Evolutionary conservation across 2,329 filamentous ascomycete genomes (phyloP).

Genomic region (Kalaharituber pfeilii): DNA sequence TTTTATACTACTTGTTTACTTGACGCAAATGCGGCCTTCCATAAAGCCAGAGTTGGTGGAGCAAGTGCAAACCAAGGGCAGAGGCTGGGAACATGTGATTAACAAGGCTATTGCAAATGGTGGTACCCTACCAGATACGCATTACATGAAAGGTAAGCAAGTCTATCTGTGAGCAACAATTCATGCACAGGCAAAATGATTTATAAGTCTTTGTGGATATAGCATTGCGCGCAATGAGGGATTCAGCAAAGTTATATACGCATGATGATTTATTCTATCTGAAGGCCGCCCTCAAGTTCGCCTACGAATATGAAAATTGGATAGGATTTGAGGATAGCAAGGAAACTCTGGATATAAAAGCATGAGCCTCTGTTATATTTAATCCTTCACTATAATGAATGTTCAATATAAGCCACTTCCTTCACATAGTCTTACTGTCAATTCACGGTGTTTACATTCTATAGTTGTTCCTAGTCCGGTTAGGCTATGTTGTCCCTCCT

Average conservation of each 20-base stretch:
- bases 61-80: too few species aligned
- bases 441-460: too few species aligned
- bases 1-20: slow-evolving; percentile 58
- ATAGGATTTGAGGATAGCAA: slow-evolving; percentile 13
- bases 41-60: slow-evolving; percentile 47
- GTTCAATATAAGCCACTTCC: too few species aligned
- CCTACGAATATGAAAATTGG: slow-evolving; percentile 29
- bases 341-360: background rate
- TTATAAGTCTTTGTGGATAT: background rate
- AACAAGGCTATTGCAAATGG: slow-evolving; percentile 47
- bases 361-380: too few species aligned
- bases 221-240: slow-evolving; percentile 20
- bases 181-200: too few species aligned
- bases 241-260: slow-evolving; percentile 19
- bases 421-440: too few species aligned
- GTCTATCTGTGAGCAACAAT: too few species aligned
- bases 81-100: slow-evolving; percentile 61
- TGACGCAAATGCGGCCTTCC: slow-evolving; percentile 53
- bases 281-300: slow-evolving; percentile 35
- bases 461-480: too few species aligned
- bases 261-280: slow-evolving; percentile 30
- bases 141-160: slow-evolving; percentile 77
- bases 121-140: slow-evolving; percentile 54
- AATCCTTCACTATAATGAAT: too few species aligned
- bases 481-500: too few species aligned